A percentile compares a stretch with the other conserved stretches of the same genome.
Evolutionary conservation across 108 stramenopile species (phyloP).

Genomic region (Fistulifera pelliculosa): DNA sequence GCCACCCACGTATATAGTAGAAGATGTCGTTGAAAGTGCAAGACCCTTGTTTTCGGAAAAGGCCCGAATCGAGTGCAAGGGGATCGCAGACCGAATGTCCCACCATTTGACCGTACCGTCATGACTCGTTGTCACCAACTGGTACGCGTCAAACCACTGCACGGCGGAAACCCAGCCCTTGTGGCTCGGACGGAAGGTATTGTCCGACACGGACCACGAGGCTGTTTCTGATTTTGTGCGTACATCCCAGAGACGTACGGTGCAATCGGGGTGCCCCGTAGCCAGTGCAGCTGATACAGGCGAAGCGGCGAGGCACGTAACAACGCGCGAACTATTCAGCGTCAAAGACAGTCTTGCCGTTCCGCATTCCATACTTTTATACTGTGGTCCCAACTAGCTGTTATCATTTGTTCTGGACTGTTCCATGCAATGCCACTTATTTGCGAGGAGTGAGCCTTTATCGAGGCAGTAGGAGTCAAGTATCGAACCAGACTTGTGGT

Average conservation of each 20-base stretch:
- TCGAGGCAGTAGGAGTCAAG: slow-evolving; percentile 5
- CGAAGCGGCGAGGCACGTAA: slow-evolving; percentile 62
- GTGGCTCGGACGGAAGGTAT: slow-evolving; percentile 57
- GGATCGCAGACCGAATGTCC: slow-evolving; percentile 88
- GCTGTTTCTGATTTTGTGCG: slow-evolving; percentile 6
- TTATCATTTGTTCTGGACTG: slow-evolving; percentile 36
- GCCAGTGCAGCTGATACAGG: slow-evolving; percentile 60
- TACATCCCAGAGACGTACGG: slow-evolving; percentile 60
- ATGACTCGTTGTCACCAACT: slow-evolving; percentile 74
- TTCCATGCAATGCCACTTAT: slow-evolving; percentile 69
- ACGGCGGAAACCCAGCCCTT: slow-evolving; percentile 83
- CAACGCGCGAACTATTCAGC: slow-evolving; percentile 74
- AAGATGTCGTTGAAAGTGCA: not conserved
- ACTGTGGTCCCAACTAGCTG: slow-evolving; percentile 76
- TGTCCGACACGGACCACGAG: slow-evolving; percentile 16
- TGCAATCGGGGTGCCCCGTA: slow-evolving; percentile 78
- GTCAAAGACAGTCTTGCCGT: slow-evolving; percentile 69
- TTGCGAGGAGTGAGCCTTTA: slow-evolving; percentile 59
- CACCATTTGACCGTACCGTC: slow-evolving; percentile 88
- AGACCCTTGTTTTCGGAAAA: slow-evolving; percentile 69
- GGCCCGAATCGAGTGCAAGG: slow-evolving; percentile 84
- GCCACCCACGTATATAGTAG: not conserved
- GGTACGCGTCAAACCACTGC: slow-evolving; percentile 69
- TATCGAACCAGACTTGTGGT: not conserved
- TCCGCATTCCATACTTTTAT: slow-evolving; percentile 68